Evolutionary conservation across 2,329 filamentous ascomycete species (phyloP), one percentile per base, ranked within the genome.

Genomic region (Chalaropsis thielavioides): DNA sequence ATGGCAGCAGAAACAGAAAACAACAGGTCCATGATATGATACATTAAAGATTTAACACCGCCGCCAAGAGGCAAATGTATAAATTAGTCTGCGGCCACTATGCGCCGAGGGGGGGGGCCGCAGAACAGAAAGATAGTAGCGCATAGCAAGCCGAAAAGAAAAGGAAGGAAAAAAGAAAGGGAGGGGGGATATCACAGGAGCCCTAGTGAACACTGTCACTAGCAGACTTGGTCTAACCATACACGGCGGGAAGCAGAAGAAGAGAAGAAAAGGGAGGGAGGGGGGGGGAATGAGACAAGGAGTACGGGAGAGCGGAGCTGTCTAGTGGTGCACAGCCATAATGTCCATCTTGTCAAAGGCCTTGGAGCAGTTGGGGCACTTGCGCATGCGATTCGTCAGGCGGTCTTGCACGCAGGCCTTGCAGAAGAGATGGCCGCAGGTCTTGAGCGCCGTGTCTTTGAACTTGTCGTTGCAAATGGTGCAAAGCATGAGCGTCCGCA

Each of bases 391-490:
- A 72, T 94, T 95, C 58, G 84, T 85, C 68, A 96, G 85, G 66
- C 94, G 86, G 71, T 95, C 88, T 69, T 96, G 90, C 27, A 97
- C 88, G 73, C 94, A 99, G 60, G 85, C 82, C 72, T 87, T 86
- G 81, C 94, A 99, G 75, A 97, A 96, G 61, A 95, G 83, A 74
- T 99, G 94, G 1, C 94, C 94, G 74, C 94, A 99, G 0, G 89
- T 91, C 76, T 94, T 95, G 74, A 99, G 82, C 10, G 87, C 88
- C 0, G 92, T 95, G 72, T 97, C 90, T 76, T 97, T 97, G 78
- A 96, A 92, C 70, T 92, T 90, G 71, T 85, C 87, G 70, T 90
- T 89, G 77, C 95, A 99, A 62, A 97, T 89, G 11, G 90, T 90
- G 78, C 94, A 99, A 62, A 95, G 84, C 66, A 68, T 66, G 27